Base-by-base conservation (phyloP, 2,329 filamentous ascomycete species). In the Calonectria pseudoreteaudii region DNA sequence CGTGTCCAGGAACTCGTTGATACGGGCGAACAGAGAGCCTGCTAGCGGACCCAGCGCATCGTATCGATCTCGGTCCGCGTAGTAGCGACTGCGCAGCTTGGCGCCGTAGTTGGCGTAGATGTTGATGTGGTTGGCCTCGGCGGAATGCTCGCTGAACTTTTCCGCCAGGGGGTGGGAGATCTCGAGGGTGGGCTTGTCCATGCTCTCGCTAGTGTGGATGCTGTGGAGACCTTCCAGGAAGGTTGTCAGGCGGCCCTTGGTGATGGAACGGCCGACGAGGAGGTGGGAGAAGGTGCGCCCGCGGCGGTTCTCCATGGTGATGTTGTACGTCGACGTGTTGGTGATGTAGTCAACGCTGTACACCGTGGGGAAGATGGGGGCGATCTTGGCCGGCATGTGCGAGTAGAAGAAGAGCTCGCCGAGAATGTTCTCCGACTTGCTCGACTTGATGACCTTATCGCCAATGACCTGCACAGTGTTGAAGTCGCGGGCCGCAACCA, bases 371-470 rank as follows among this genome's bases (percentile, higher is more conserved):
- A 62, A 62, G n/a, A 62, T 62, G 56, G 56, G 34, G 7, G 56
- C 34, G 10, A 62, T 41, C 11, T 23, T 41, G 34, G 56, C 18
- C 26, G 56, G 56, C 56, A 62, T 62, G n/a, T 62, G 56, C 23
- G 56, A 62, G 34, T 62, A 62, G 34, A 62, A 62, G 23, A 62
- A 62, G 31, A 62, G 56, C n/a, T 62, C 56, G 20, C 56, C 56
- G 18, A 62, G 56, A 9, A 62, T 62, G 56, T 62, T 62, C 6
- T 62, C 36, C 13, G 56, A 62, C 56, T 62, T 36, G 56, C 56
- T 62, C 23, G 56, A 62, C 31, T 62, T 62, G 34, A 62, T 28
- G 31, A 62, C 56, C 23, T 62, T 62, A n/a, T 62, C 56, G n/a
- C 56, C 56, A 41, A 62, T 62, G n/a, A 62, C 23, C 34, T 62